Evolutionary conservation across 257 asterid species (phyloP).

Genomic region (Forsythia viridissima): DNA sequence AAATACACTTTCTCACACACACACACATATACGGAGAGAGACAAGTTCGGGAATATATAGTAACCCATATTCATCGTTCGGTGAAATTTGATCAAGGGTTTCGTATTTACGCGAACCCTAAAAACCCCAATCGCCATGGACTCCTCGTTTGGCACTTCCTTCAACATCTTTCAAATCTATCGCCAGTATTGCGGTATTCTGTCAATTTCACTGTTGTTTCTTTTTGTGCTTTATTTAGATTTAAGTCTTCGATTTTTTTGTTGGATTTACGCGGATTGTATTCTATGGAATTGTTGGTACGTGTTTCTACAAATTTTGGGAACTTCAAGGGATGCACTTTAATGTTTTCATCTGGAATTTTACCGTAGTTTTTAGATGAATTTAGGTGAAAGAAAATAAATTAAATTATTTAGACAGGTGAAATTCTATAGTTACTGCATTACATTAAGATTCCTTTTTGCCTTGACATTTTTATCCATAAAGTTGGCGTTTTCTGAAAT

Average conservation of each 20-base stretch:
- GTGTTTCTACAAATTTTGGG: neutral
- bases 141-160: conserved; percentile 26
- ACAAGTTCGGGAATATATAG: conserved; percentile 11
- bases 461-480: neutral
- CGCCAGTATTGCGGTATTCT: conserved; percentile 68
- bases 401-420: neutral
- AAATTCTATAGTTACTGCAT: neutral
- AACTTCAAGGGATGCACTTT: neutral
- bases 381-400: neutral
- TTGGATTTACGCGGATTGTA: neutral
- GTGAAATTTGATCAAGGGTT: conserved; percentile 35
- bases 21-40: neutral
- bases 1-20: no score
- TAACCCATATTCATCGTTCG: conserved; percentile 20
- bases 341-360: conserved; percentile 5
- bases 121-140: conserved; percentile 49
- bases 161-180: conserved; percentile 64
- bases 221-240: neutral
- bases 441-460: neutral
- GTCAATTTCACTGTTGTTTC: neutral
- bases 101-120: conserved; percentile 33
- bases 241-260: conserved; percentile 16
- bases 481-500: neutral
- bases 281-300: neutral
- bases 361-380: neutral